Evolutionary conservation across 306 rosid species (phyloP).

Genomic region (Gastrolobium villosum): DNA sequence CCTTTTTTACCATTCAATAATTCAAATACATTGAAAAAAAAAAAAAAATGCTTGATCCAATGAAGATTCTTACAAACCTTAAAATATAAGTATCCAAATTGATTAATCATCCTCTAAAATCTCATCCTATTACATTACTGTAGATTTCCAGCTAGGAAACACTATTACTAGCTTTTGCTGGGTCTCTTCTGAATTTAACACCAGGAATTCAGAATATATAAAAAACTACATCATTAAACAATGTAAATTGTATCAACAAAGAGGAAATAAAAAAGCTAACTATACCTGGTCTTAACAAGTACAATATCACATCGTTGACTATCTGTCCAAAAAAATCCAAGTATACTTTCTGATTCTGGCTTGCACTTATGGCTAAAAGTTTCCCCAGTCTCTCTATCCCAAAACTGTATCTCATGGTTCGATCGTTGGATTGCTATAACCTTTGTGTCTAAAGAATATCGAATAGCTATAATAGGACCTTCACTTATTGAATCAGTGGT

Average conservation of each 20-base stretch:
- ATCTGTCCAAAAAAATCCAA: slow-evolving; percentile 99
- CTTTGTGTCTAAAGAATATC: slow-evolving; percentile 85
- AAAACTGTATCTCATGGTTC: slow-evolving; percentile 77
- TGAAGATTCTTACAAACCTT: slow-evolving; percentile 19
- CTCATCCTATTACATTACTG: slow-evolving; percentile 30
- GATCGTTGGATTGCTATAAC: slow-evolving; percentile 88
- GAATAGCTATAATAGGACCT: slow-evolving; percentile 85
- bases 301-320: slow-evolving; percentile 84
- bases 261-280: slow-evolving; percentile 24
- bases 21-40: background rate
- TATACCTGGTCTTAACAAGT: slow-evolving; percentile 89
- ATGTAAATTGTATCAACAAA: slow-evolving; percentile 34
- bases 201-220: background rate
- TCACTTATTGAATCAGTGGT: slow-evolving; percentile 75
- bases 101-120: slow-evolving; percentile 23
- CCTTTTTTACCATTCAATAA: background rate
- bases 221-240: slow-evolving; percentile 23
- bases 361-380: slow-evolving; percentile 82
- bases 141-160: slow-evolving; percentile 21
- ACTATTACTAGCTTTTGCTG: slow-evolving; percentile 23
- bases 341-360: slow-evolving; percentile 84
- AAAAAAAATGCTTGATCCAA: slow-evolving; percentile 16
- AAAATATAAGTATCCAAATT: slow-evolving; percentile 22
- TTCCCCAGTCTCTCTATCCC: slow-evolving; percentile 82
- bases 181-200: slow-evolving; percentile 29